These are phyloP conservation scores for Cyathus striatus DNA, from an alignment of 768 basidiomycete genomes.

Conservation along the genomic window DNA sequence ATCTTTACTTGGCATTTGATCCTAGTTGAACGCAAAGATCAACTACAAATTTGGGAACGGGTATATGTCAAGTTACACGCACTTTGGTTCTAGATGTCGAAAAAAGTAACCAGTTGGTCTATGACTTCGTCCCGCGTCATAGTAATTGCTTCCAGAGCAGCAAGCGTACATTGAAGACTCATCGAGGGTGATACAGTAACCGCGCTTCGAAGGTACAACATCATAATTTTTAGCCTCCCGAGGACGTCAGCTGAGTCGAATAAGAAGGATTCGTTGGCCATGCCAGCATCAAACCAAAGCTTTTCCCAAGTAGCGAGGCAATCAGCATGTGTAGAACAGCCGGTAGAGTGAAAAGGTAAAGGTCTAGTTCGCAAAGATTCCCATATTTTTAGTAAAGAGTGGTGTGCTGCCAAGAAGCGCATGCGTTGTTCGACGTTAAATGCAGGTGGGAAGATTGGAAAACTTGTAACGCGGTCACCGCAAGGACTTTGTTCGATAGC, in stretches of 20 bases:
- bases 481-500: conserved; percentile 27
- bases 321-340: conserved; percentile 44
- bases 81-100: too few species aligned
- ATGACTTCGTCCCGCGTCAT: conserved; percentile 34
- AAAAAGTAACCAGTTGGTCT: conserved; percentile 31
- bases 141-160: conserved; percentile 38
- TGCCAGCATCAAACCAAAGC: conserved; percentile 46
- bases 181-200: conserved; percentile 28
- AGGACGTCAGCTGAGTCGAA: conserved; percentile 52
- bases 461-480: conserved; percentile 22
- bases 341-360: conserved; percentile 32
- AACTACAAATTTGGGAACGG: too few species aligned
- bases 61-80: too few species aligned
- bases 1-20: too few species aligned
- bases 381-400: conserved; percentile 51
- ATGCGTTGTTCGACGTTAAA: conserved; percentile 32
- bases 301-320: conserved; percentile 48
- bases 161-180: conserved; percentile 35
- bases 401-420: conserved; percentile 52
- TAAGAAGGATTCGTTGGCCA: conserved; percentile 38
- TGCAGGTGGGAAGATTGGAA: conserved; percentile 20
- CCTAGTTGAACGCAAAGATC: too few species aligned
- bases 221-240: conserved; percentile 44
- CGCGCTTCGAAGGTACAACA: conserved; percentile 30
- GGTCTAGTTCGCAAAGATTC: conserved; percentile 43